Base-by-base conservation (phyloP, 208 protist species). In the Polymyxa betae region DNA sequence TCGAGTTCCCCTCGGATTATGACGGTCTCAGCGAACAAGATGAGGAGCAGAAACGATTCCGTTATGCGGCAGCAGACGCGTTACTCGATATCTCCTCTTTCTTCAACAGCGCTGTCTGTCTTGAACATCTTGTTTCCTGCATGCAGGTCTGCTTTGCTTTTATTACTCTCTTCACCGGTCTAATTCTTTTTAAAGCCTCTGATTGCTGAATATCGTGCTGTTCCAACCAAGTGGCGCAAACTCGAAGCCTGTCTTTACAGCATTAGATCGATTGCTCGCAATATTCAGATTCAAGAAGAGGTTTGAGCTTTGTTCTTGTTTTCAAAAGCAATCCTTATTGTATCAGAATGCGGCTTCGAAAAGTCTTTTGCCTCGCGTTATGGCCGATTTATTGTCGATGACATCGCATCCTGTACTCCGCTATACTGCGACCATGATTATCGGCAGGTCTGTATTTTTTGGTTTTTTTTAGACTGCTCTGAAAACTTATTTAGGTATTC, bases 171-270 rank as follows among this genome's bases (percentile, higher is more conserved):
- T 29, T 60, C 12, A 29, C 49, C 24, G 12, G 5, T 5, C 5
- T 24, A 29, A 24, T 60, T 60, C 12, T 60, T 5, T 60, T 60
- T 29, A 29, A 29, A 60, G 49, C 40, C 72, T 20, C 35, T 5
- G 5, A 35, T 82, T 35, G 16, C 35, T 43, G 72, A 82, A n/a
- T 82, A 82, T 43, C 72, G 72, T 12, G 16, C 5, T 20, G 35
- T 38, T 43, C 72, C 72, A 20, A 5, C 16, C 35, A 5, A 82
- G 12, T 82, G 72, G 72, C 72, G 35, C 12, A 5, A 12, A 20
- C 72, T 82, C 16, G 72, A 82, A 43, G 72, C 72, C 16, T 82
- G 72, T n/a, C n/a, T 82, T 35, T 82, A 82, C 72, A 82, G 72
- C n/a, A 35, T 82, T 43, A 82, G 72, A 43, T 82, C 72, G n/a